Conservation (phyloP, 768 basidiomycete genomes). For the Tylopilus cervinicoccineus region DNA sequence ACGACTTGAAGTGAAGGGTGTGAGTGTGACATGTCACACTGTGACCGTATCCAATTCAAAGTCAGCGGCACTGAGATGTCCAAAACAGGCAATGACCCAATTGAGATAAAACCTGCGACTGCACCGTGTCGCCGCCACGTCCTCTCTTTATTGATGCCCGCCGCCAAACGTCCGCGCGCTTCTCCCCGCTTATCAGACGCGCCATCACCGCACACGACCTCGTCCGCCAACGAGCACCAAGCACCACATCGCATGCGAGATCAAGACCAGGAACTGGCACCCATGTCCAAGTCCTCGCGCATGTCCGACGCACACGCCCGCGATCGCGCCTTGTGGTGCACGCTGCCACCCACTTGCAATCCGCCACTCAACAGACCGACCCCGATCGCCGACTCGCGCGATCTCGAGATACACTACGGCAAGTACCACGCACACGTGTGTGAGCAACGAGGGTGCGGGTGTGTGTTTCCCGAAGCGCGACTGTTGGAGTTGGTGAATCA, state of each 20-base stretch:
- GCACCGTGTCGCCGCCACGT: background rate
- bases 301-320: conserved; percentile 21
- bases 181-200: conserved; percentile 27
- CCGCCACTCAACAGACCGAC: conserved; percentile 52
- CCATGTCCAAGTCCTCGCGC: conserved; percentile 33
- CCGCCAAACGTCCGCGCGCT: conserved; percentile 32
- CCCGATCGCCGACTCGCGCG: conserved; percentile 56
- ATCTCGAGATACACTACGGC: conserved; percentile 81
- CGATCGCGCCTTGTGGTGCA: conserved; percentile 55
- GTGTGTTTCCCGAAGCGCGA: conserved; percentile 82
- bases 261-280: conserved; percentile 19
- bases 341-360: conserved; percentile 81
- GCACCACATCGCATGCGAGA: background rate
- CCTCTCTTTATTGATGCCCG: conserved; percentile 16
- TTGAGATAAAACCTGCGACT: background rate
- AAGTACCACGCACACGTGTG: conserved; percentile 84
- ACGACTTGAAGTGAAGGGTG: background rate
- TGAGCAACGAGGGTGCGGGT: conserved; percentile 61
- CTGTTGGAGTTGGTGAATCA: conserved; percentile 67
- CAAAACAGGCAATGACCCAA: background rate
- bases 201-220: conserved; percentile 34
- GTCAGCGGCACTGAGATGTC: conserved; percentile 13
- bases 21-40: conserved; percentile 14
- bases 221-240: background rate
- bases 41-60: conserved; percentile 17